Conservation (phyloP, 106 monocot genomes). For the Dendrobium chrysotoxum region DNA sequence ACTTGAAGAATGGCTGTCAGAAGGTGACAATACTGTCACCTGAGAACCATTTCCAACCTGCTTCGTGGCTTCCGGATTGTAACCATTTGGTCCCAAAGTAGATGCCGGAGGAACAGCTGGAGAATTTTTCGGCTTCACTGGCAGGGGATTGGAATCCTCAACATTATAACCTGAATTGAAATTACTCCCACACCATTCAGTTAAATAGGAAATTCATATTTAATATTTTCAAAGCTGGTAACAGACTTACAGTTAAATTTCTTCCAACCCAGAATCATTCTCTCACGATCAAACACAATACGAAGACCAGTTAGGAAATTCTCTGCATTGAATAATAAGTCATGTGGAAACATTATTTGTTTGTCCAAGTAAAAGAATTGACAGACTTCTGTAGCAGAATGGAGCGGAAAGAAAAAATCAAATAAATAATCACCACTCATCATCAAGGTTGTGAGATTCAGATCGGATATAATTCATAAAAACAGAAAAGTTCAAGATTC, state of each 20-base stretch:
- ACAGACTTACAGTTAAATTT: constrained; percentile 62
- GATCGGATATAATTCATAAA: too few relatives aligned
- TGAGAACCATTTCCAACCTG: constrained; percentile 23
- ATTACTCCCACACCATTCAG: neutral
- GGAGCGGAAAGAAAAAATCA: neutral
- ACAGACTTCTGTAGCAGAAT: neutral
- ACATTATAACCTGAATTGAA: constrained; percentile 37
- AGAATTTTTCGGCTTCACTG: constrained; percentile 35
- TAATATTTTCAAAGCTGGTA: neutral
- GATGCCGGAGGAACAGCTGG: constrained; percentile 13
- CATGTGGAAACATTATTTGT: neutral
- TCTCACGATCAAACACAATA: constrained; percentile 65
- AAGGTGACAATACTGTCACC: constrained; percentile 25
- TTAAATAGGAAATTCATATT: neutral
- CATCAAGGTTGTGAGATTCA: neutral
- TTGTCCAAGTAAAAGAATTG: neutral
- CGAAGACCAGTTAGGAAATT: constrained; percentile 77
- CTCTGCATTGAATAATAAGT: constrained; percentile 31
- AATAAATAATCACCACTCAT: neutral
- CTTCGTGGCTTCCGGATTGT: constrained; percentile 42
- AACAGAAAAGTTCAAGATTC: too few relatives aligned
- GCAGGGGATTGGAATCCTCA: constrained; percentile 44
- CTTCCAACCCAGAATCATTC: constrained; percentile 70
- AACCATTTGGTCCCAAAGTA: constrained; percentile 25
- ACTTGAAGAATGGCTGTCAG: constrained; percentile 8